Percentiles rank a stretch among this genome's conserved stretches.
Conservation (phyloP, 176 grass and related monocot genomes). For the Zea luxurians region DNA sequence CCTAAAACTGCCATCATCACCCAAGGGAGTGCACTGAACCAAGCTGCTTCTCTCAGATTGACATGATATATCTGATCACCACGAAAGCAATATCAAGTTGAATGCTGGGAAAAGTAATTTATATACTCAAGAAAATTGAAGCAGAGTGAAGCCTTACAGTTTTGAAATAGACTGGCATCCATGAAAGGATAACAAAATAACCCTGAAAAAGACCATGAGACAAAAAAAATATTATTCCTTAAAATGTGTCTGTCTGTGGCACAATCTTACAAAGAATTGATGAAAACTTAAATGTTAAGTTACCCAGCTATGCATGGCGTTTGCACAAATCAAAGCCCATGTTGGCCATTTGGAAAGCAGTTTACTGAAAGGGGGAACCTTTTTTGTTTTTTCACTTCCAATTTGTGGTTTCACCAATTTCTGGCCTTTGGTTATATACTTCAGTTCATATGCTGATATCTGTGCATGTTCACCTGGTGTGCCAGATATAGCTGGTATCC, state of each 20-base stretch:
- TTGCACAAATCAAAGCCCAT: conserved; percentile 97
- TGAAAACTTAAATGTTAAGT: conserved; percentile 42
- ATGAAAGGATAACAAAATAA: conserved; percentile 97
- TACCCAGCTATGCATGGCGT: conserved; percentile 99
- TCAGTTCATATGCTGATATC: conserved; percentile 83
- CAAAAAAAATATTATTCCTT: conserved; percentile 16
- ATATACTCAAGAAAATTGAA: conserved; percentile 37
- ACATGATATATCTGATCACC: conserved; percentile 76
- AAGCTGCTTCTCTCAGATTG: conserved; percentile 94
- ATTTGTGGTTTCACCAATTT: conserved; percentile 52
- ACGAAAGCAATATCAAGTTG: conserved; percentile 26
- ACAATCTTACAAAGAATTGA: conserved; percentile 5
- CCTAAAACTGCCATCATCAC: conserved; percentile 98
- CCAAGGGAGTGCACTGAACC: conserved; percentile 99
- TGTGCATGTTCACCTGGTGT: conserved; percentile 69
- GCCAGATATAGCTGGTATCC: conserved; percentile 85
- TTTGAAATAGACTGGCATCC: conserved; percentile 99
- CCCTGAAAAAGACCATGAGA: conserved; percentile 62
- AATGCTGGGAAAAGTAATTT: conserved; percentile 3
- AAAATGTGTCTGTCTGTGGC: conserved; percentile 17
- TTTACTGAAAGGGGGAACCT: conserved; percentile 86
- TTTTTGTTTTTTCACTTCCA: conserved; percentile 56
- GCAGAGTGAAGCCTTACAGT: conserved; percentile 53
- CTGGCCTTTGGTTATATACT: conserved; percentile 81
- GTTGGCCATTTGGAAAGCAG: conserved; percentile 89